Base-by-base conservation (phyloP, 208 protist species). In the Perkinsela sp. region DNA sequence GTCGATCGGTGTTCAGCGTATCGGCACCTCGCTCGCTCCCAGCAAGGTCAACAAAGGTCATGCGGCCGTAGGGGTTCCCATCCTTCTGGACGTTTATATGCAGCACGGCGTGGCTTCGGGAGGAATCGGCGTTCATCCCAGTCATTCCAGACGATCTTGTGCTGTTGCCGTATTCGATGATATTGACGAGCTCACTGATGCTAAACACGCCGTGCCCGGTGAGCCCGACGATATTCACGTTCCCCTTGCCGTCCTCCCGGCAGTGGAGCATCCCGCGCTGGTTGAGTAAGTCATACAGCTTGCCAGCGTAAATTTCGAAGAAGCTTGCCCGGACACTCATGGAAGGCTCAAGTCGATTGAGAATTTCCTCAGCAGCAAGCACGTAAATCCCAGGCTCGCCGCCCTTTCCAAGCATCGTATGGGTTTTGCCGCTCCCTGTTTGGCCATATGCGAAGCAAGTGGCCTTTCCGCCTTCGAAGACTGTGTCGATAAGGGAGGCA, bases 41-140 rank as follows among this genome's bases (percentile, higher is more conserved):
- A 32, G 96, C 96, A 13, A 99, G 76, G 76, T 99, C 96, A 75
- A 98, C 97, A 75, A 99, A 96, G 29, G 88, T 95, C 66, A 99
- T 94, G 73, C 94, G 90, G 30, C 93, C 93, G 69, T 91, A 78
- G 0, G 76, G 71, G 65, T 77, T 79, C 28, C 69, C 69, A 31
- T 69, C 69, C 30, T 84, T 76, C 0, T 79, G 75, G 30, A 94
- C 74, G 70, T 88, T 80, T 2, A 94, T 78, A 67, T 90, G 82
- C 70, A 94, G 72, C 69, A 94, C 85, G 15, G 90, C 90, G 72
- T 94, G 90, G 1, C 88, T 93, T 48, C 90, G 81, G 66, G 85
- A 92, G 69, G 85, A 92, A 68, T 93, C 86, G 28, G 70, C 78
- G 78, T 94, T 94, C 31, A 86, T 88, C 70, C 86, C 90, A 15